Percentiles rank a stretch among this genome's conserved stretches.
These are phyloP conservation scores for Glaciozyma martinii DNA, from an alignment of 768 basidiomycete species.

Conservation along the genomic window DNA sequence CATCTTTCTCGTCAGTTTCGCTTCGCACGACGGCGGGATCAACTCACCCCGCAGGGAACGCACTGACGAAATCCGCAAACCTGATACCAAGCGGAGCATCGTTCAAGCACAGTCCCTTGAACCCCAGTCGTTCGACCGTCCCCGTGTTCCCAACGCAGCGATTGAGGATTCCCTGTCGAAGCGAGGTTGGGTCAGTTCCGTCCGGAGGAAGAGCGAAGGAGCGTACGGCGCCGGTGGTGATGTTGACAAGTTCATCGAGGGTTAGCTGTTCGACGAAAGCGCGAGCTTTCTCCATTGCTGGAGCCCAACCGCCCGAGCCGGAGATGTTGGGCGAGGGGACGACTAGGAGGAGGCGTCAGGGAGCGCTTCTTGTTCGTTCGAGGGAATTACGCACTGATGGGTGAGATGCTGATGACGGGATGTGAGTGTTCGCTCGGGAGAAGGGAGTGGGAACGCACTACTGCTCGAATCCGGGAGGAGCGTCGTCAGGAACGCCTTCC, in stretches of 20 bases:
- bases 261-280: not conserved
- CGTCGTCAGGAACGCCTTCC: not conserved
- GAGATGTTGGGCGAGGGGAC: not conserved
- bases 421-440: not conserved
- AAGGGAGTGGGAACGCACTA: not conserved
- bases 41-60: not conserved
- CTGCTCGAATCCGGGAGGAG: not conserved
- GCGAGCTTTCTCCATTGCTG: not conserved
- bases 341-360: not conserved
- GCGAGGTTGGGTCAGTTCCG: not conserved
- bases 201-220: not conserved
- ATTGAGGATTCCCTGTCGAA: not conserved
- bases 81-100: not conserved
- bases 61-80: not conserved
- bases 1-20: not conserved
- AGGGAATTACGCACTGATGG: not conserved
- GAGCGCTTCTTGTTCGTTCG: not conserved
- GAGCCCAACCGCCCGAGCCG: not conserved
- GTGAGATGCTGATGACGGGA: not conserved
- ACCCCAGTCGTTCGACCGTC: not conserved
- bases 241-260: not conserved
- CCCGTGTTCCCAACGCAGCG: conserved; percentile 1
- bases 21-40: not conserved
- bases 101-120: not conserved
- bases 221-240: not conserved